phyloP scores from a whole-genome alignment of 1,284 basidiomycete species.

The Pyrrhoderma noxium region DNA sequence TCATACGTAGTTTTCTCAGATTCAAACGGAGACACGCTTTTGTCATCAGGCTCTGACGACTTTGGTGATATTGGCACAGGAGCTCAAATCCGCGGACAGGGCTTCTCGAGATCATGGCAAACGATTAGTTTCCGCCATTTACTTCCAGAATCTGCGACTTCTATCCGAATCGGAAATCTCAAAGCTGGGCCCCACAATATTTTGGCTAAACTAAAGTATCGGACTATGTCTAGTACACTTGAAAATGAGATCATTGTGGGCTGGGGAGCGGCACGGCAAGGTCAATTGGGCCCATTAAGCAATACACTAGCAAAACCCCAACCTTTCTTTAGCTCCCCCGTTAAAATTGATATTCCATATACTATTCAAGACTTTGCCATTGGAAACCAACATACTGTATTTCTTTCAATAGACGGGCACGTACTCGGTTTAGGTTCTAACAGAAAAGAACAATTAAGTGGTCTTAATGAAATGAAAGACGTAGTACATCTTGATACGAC shows the following conservation, averaged over 20 bases:
- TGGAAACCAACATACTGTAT: constrained; percentile 67
- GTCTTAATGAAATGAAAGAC: constrained; percentile 27
- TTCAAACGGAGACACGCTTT: constrained; percentile 47
- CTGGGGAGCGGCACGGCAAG: constrained; percentile 80
- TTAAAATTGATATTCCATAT: constrained; percentile 25
- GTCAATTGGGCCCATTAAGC: constrained; percentile 52
- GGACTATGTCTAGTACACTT: constrained; percentile 20
- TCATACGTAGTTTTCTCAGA: constrained; percentile 57
- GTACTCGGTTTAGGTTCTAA: constrained; percentile 57
- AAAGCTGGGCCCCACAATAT: constrained; percentile 67
- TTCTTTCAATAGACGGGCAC: constrained; percentile 43
- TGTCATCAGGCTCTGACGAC: constrained; percentile 79
- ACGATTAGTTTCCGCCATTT: constrained; percentile 39
- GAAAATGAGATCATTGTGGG: constrained; percentile 44
- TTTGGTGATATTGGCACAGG: constrained; percentile 72
- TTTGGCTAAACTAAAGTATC: constrained; percentile 36
- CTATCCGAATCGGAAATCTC: constrained; percentile 8
- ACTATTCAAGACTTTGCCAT: constrained; percentile 39
- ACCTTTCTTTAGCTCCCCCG: constrained; percentile 31
- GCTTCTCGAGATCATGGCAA: constrained; percentile 26
- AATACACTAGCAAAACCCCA: constrained; percentile 19
- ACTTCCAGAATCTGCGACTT: constrained; percentile 18
- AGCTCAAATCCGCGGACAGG: constrained; percentile 5
- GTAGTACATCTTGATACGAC: constrained; percentile 51
- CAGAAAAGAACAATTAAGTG: constrained; percentile 58